Conservation (phyloP, 2,329 filamentous ascomycete species). For the Zymoseptoria pseudotritici region DNA sequence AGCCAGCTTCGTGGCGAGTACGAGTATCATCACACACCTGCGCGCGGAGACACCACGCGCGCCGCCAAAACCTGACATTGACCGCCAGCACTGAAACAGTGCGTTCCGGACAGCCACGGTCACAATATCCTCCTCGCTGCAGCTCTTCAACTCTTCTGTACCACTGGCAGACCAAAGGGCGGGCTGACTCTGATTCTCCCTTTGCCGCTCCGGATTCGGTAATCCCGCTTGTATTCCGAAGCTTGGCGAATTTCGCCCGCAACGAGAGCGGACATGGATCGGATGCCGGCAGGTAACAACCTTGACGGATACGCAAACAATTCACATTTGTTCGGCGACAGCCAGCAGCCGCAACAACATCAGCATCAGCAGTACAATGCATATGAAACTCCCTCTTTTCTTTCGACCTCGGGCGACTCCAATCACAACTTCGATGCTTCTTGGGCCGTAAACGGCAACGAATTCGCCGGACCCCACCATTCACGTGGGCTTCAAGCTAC, state of each 20-base stretch:
- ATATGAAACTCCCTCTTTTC: conserved; percentile 26
- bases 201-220: not conserved
- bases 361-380: conserved; percentile 20
- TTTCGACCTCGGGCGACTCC: conserved; percentile 21
- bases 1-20: not conserved
- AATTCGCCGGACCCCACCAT: conserved; percentile 13
- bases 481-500: conserved; percentile 23
- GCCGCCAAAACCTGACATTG: not conserved
- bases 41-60: not conserved
- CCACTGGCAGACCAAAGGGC: not conserved
- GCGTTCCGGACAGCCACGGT: not conserved
- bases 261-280: conserved; percentile 6
- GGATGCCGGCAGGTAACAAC: conserved; percentile 2
- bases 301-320: conserved; percentile 23
- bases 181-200: not conserved
- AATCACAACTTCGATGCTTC: conserved; percentile 22
- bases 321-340: conserved; percentile 24
- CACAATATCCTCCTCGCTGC: not conserved
- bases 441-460: conserved; percentile 28
- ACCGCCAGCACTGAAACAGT: not conserved
- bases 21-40: not conserved
- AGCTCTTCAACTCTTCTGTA: not conserved
- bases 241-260: not conserved
- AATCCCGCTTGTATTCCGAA: not conserved
- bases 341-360: not conserved